A percentile compares a stretch with the other conserved stretches of the same genome.
Evolutionary conservation across 805 yeast species (phyloP).

Genomic region (Yarrowia hollandica): DNA sequence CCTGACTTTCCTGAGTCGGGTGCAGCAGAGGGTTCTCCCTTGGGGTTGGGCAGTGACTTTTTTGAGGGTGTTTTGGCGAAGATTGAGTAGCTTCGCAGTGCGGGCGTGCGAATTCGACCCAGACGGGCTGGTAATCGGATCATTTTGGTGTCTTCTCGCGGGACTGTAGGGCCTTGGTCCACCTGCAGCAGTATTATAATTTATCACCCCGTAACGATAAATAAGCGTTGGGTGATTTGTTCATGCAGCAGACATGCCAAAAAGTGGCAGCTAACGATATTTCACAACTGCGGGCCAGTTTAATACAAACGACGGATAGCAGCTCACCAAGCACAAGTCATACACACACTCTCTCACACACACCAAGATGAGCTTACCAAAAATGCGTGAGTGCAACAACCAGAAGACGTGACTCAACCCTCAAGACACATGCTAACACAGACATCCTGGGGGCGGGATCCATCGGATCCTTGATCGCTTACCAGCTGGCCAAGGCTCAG

Average conservation of each 20-base stretch:
- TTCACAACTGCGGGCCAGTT: too few relatives aligned
- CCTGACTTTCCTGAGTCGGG: neutral
- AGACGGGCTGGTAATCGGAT: neutral
- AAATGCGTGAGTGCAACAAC: neutral
- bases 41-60: conserved; percentile 16
- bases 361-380: neutral
- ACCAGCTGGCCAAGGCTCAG: conserved; percentile 45
- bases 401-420: too few relatives aligned
- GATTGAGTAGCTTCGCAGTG: conserved; percentile 21
- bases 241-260: neutral
- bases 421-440: too few relatives aligned
- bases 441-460: conserved; percentile 55
- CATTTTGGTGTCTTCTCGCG: conserved; percentile 3
- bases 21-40: conserved; percentile 22
- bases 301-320: too few relatives aligned
- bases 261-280: neutral
- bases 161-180: neutral
- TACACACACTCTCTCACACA: too few relatives aligned
- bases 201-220: conserved; percentile 5
- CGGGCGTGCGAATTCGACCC: neutral
- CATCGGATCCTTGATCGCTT: conserved; percentile 53
- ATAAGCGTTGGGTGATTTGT: conserved; percentile 22
- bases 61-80: neutral
- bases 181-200: conserved; percentile 10
- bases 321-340: too few relatives aligned